phyloP scores from a whole-genome alignment of 148 eudicot species.

The Rhododendron henanense region DNA sequence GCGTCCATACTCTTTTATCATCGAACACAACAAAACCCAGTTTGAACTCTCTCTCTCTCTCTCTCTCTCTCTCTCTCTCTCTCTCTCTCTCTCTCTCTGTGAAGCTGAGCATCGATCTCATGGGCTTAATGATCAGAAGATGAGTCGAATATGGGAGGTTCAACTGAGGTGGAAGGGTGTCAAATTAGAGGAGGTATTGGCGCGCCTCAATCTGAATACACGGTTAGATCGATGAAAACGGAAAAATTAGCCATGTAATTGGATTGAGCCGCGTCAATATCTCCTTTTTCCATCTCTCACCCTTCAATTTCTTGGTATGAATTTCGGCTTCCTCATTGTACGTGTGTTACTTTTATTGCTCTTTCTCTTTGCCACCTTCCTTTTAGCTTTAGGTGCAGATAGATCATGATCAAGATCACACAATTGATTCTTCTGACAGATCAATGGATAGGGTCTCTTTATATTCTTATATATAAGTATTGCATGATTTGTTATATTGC shows the following conservation, averaged over 20 bases:
- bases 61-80: not conserved
- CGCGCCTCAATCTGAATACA: constrained; percentile 17
- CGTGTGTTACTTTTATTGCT: not conserved
- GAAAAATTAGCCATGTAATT: constrained; percentile 11
- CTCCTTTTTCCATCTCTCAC: not conserved
- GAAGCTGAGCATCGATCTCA: not conserved
- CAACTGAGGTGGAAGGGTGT: not conserved
- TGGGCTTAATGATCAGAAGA: not conserved
- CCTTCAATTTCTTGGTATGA: constrained; percentile 7
- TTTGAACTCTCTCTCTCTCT: not conserved
- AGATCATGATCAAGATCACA: not conserved
- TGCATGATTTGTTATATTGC: not conserved
- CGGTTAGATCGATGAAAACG: constrained; percentile 5
- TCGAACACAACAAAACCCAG: not conserved
- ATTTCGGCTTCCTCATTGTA: not conserved
- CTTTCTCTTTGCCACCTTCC: not conserved
- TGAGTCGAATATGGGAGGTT: not conserved
- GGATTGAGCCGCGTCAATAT: constrained; percentile 31
- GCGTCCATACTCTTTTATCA: no score
- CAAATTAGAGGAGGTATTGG: constrained; percentile 11
- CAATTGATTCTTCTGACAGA: not conserved
- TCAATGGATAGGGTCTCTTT: not conserved
- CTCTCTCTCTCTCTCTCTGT: not conserved
- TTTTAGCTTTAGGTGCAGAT: not conserved
- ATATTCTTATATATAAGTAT: not conserved